A percentile compares a stretch with the other conserved stretches of the same genome.
These are phyloP conservation scores for Tricholomella constricta DNA, from an alignment of 768 basidiomycete species.

Conservation along the genomic window DNA sequence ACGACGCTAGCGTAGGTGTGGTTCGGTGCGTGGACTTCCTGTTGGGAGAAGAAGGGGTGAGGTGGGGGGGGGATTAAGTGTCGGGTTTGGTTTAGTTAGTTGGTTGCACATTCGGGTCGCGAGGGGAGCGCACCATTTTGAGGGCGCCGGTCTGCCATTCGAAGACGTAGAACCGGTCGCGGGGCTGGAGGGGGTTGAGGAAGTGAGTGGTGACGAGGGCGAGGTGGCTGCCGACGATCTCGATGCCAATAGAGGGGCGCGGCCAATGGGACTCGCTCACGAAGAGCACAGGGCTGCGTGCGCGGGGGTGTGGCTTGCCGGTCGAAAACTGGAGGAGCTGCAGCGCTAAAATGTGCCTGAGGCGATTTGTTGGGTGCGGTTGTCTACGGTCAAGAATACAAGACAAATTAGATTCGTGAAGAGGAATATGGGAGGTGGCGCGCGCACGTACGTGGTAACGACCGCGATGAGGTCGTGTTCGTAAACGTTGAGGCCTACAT, in stretches of 20 bases:
- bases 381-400: background rate
- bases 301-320: conserved; percentile 15
- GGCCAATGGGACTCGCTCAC: conserved; percentile 27
- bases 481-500: conserved; percentile 42
- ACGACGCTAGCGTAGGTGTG: conserved; percentile 24
- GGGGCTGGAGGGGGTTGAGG: background rate
- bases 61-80: conserved; percentile 14
- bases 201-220: conserved; percentile 12
- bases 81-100: background rate
- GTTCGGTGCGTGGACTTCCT: too few relatives aligned
- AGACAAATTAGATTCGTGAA: background rate
- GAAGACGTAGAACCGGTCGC: conserved; percentile 11
- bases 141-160: conserved; percentile 19
- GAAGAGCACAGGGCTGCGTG: conserved; percentile 21
- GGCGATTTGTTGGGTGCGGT: background rate
- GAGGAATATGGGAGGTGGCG: too few relatives aligned
- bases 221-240: conserved; percentile 20
- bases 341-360: conserved; percentile 5
- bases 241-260: conserved; percentile 15
- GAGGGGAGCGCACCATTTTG: conserved; percentile 10
- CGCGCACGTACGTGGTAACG: conserved; percentile 38
- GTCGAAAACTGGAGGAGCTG: conserved; percentile 7
- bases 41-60: too few relatives aligned
- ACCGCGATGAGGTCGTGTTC: conserved; percentile 47
- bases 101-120: background rate